Base-by-base conservation (phyloP, 495 filamentous ascomycete genomes). In the Elaphomyces granulatus region DNA sequence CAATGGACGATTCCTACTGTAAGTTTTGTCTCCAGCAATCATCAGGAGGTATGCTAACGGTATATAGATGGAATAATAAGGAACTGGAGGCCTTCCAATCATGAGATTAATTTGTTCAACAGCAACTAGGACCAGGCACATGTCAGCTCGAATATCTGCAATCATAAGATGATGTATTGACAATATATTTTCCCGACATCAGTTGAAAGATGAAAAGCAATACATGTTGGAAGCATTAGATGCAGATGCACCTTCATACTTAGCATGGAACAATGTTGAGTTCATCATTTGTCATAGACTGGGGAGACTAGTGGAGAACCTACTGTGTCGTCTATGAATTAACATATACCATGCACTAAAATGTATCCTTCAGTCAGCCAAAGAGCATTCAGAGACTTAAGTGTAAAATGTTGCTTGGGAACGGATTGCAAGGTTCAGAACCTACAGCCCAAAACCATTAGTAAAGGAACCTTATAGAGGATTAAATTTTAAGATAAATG, bases 171-270 rank as follows among this genome's bases (percentile, higher is more conserved):
- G 43, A 55, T 50, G 36, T 36, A 47, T 49, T 52, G 52, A 44
- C 40, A 46, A 45, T 18, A 17, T 30, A 40, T 37, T 36, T 9
- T 28, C 9, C 9, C 40, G 30, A 42, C 14, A 56, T 93, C 85
- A 93, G 85, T 67, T 71, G 84, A 90, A 87, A 90, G 84, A 88
- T 90, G 85, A 92, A 92, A 92, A 90, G 80, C 68, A 71, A 63
- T 74, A 80, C 66, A 74, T 72, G 70, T 67, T 60, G 64, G 68
- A 75, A 82, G 77, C 77, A 87, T 77, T 69, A 72, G 63, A 53
- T 56, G 59, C 52, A 64, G 54, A 44, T n/a, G 44, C 63, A 63
- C 61, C 74, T 81, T 93, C 82, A 77, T 84, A 62, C 68, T 86
- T 87, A 87, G 83, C 83, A 87, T 87, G 82, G 81, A 86, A 81